A percentile compares a stretch with the other conserved stretches of the same genome.
Evolutionary conservation across 768 basidiomycete species (phyloP).

Genomic region (Rhizopogon sp.): DNA sequence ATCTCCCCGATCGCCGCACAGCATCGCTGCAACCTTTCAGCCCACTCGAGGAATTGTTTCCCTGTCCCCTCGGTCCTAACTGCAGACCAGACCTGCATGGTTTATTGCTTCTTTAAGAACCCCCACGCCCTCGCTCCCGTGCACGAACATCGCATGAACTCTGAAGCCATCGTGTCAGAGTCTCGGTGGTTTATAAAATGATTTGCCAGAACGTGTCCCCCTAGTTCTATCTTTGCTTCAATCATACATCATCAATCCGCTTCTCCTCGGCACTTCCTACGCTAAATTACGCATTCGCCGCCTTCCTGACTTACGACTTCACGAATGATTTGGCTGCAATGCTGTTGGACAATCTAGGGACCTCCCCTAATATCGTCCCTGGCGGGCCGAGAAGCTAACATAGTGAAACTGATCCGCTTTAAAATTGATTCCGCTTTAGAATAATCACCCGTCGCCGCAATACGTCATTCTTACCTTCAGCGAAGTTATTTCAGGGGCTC

Average conservation of each 20-base stretch:
- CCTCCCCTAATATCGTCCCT: no score
- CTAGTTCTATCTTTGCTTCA: conserved; percentile 4
- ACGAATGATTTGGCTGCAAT: not conserved
- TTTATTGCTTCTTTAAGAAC: conserved; percentile 9
- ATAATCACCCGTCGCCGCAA: not conserved
- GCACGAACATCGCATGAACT: conserved; percentile 15
- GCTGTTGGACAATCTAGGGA: no score
- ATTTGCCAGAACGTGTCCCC: conserved; percentile 2
- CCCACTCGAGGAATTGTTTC: not conserved
- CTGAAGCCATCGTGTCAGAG: conserved; percentile 14
- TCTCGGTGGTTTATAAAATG: conserved; percentile 7
- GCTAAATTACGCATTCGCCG: not conserved
- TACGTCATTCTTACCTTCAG: not conserved
- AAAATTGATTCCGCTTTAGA: not conserved
- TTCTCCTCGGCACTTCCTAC: not conserved
- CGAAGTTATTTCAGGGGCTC: no score
- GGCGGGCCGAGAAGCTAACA: no score
- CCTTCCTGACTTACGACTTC: not conserved
- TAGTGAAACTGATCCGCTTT: no score
- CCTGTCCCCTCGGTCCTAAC: not conserved
- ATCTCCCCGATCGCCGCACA: not conserved
- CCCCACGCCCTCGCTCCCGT: conserved; percentile 13
- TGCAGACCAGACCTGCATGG: conserved; percentile 6
- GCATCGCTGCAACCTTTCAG: not conserved
- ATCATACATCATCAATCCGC: not conserved